These are phyloP conservation scores for Cyberlindnera misumaiensis DNA, from an alignment of 805 yeast genomes.

Conservation along the genomic window DNA sequence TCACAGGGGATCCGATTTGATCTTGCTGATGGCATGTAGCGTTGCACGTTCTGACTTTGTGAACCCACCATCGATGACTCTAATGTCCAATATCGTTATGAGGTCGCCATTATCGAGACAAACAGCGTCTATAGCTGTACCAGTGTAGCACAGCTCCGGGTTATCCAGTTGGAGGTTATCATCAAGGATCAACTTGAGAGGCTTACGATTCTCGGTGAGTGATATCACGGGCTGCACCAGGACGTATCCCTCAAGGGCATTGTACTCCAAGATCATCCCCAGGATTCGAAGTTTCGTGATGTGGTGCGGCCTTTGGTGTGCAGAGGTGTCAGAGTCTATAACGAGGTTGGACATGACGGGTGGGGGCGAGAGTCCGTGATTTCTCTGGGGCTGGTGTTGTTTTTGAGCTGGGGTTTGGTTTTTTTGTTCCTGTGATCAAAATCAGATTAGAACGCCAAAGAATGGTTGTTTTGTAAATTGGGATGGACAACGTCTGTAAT, in stretches of 20 bases:
- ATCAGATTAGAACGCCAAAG: too few species aligned
- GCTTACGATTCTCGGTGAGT: slow-evolving; percentile 4
- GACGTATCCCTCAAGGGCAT: slow-evolving; percentile 10
- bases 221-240: slow-evolving; percentile 10
- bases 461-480: too few species aligned
- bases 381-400: too few species aligned
- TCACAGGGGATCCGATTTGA: slow-evolving; percentile 7
- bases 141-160: slow-evolving; percentile 15
- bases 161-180: slow-evolving; percentile 8
- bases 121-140: slow-evolving; percentile 15
- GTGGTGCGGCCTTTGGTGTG: slow-evolving; percentile 7
- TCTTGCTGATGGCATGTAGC: slow-evolving; percentile 5
- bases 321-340: slow-evolving; percentile 6
- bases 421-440: too few species aligned
- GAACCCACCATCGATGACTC: slow-evolving; percentile 7
- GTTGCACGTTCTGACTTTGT: slow-evolving; percentile 1
- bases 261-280: slow-evolving; percentile 17
- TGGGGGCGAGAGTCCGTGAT: not conserved
- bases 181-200: slow-evolving; percentile 9
- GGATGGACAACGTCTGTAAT: too few species aligned
- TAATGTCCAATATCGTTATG: slow-evolving; percentile 6
- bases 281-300: slow-evolving; percentile 16
- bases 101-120: slow-evolving; percentile 14
- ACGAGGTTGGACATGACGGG: slow-evolving; percentile 12
- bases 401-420: too few species aligned